These are phyloP conservation scores for Penicillium janthinellum DNA, from an alignment of 2,329 filamentous ascomycete species.

Conservation along the genomic window DNA sequence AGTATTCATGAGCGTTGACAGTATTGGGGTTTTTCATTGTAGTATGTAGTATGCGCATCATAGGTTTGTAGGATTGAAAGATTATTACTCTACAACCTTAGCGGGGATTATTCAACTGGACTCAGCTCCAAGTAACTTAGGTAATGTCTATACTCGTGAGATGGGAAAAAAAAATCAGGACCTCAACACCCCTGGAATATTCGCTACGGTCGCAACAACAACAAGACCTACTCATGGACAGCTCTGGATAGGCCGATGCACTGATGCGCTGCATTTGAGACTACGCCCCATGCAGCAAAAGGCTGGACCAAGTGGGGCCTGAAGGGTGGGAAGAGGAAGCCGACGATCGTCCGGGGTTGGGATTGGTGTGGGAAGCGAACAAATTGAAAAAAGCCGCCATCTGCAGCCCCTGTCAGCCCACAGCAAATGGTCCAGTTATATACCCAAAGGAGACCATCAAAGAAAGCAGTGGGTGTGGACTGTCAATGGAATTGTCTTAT, in stretches of 20 bases:
- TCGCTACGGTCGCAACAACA: background rate
- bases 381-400: slow-evolving; percentile 8
- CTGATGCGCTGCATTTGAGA: background rate
- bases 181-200: background rate
- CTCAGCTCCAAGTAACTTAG: too few relatives aligned
- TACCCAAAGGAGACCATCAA: background rate
- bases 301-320: slow-evolving; percentile 14
- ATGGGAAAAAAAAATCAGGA: background rate
- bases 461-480: too few relatives aligned
- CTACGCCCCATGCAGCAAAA: slow-evolving; percentile 9
- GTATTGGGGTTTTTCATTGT: background rate
- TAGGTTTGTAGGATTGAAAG: too few relatives aligned
- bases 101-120: too few relatives aligned
- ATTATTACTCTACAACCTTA: too few relatives aligned
- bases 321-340: slow-evolving; percentile 11
- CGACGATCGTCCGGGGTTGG: slow-evolving; percentile 20
- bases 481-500: too few relatives aligned
- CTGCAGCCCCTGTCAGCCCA: slow-evolving; percentile 21
- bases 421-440: background rate
- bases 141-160: too few relatives aligned
- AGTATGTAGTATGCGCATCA: too few relatives aligned
- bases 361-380: slow-evolving; percentile 16
- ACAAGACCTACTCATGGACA: background rate
- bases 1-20: background rate
- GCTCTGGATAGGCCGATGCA: background rate